phyloP scores from a whole-genome alignment of 441 rosid species.

The Raphanus hybrid region DNA sequence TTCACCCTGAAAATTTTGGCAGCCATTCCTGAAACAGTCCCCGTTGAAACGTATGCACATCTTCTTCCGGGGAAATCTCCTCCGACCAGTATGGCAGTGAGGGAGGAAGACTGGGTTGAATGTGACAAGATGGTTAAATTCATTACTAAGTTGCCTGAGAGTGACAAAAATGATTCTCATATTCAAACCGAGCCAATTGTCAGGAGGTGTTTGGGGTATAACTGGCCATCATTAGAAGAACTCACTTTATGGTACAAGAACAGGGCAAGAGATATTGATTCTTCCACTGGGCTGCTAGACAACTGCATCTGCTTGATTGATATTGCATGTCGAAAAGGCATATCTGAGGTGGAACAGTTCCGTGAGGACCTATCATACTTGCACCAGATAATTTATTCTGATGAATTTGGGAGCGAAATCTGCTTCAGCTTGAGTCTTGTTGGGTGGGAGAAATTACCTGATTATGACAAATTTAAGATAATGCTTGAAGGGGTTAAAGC shows the following conservation, averaged over 20 bases:
- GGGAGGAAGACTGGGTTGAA: constrained; percentile 99
- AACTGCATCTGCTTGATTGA: constrained; percentile 83
- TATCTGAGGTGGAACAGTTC: constrained; percentile 73
- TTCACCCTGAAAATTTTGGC: constrained; percentile 73
- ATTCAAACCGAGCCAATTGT: constrained; percentile 84
- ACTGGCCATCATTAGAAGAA: constrained; percentile 81
- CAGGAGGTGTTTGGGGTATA: constrained; percentile 58
- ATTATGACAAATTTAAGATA: constrained; percentile 84
- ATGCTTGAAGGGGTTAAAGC: constrained; percentile 76
- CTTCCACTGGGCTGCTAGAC: constrained; percentile 90
- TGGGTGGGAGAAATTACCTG: constrained; percentile 84
- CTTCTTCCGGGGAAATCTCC: constrained; percentile 95
- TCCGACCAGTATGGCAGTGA: constrained; percentile 66
- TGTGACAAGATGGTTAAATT: constrained; percentile 76
- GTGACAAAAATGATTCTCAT: constrained; percentile 51
- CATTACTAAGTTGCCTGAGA: constrained; percentile 63
- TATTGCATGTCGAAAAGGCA: constrained; percentile 80
- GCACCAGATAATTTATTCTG: constrained; percentile 78
- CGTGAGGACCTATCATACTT: constrained; percentile 77
- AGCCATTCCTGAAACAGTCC: constrained; percentile 93
- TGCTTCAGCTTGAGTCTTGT: constrained; percentile 67
- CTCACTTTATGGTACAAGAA: constrained; percentile 82
- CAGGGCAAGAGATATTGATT: constrained; percentile 90
- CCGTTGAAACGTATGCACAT: constrained; percentile 82
- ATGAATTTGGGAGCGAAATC: constrained; percentile 56